Evolutionary conservation across 2,329 filamentous ascomycete genomes (phyloP), one percentile per base, ranked within the genome.

Genomic region (Boeremia exigua): DNA sequence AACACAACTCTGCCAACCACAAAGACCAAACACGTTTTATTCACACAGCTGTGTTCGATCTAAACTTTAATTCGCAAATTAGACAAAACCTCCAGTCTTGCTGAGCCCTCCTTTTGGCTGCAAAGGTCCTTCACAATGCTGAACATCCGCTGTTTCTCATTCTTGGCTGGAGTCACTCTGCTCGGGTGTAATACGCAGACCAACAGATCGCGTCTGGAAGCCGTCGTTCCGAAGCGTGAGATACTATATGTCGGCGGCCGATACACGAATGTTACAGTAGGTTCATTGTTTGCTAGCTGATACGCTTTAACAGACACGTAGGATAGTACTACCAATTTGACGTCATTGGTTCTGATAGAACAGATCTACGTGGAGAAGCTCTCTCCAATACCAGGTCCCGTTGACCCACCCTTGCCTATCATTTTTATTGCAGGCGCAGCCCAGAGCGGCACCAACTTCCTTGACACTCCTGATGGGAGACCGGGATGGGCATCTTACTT

Each of bases 401-500:
- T 23, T 2, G 17, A 57, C 15, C 15, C 19, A 23, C 48, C 49
- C 4, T 14, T 40, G 4, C 57, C 59, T 2, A 47, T 60, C 2
- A 37, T 62, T 29, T 56, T 66, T 28, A 54, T 66, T 17, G 43
- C 55, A 12, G 62, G 57, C 6, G 52, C 51, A 30, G 67, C 32
- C 19, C 62, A 66, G 28, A 63, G 61, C 1, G 61, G 66, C 9
- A 60, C 61, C 9, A 68, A 68, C 32, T 71, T 60, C 34, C 56
- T 71, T 19, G 77, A 76, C 39, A 83, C 80, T 14, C 79, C 81
- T 9, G 79, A 83, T 52, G 78, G 78, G 44, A 67, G 75, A n/a
- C 73, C 72, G 6, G 80, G 80, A n/a, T 83, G 80, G 81, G 77
- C 80, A 0, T 79, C 77, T 2, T 73, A 75, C 53, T 83, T 82